Percentiles rank a stretch among this genome's conserved stretches.
Conservation (phyloP, 108 stramenopile species). For the Stephanodiscus minutulus region DNA sequence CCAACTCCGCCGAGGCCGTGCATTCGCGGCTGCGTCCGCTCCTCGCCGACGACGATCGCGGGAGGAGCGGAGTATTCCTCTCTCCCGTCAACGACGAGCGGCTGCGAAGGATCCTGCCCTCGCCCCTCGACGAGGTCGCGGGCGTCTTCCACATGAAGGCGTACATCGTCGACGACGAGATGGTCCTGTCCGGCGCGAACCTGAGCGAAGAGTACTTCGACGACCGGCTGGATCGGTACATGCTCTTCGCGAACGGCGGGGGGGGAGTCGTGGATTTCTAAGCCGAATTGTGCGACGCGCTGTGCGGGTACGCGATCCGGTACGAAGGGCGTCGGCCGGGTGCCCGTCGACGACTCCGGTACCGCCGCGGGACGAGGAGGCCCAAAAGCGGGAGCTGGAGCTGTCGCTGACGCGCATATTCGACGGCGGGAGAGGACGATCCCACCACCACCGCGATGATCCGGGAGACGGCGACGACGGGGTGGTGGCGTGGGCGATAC, state of each 20-base stretch:
- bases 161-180: constrained; percentile 78
- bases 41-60: constrained; percentile 38
- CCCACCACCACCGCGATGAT: no score
- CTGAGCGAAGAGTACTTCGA: constrained; percentile 84
- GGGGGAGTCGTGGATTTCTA: constrained; percentile 82
- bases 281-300: constrained; percentile 56
- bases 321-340: constrained; percentile 28
- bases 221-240: constrained; percentile 82
- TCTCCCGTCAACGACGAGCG: constrained; percentile 62
- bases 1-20: constrained; percentile 36
- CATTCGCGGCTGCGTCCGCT: constrained; percentile 41
- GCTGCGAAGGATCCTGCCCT: constrained; percentile 56
- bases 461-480: constrained; percentile 1
- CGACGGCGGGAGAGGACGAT: constrained; percentile 9
- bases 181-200: constrained; percentile 85
- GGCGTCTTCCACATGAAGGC: constrained; percentile 90
- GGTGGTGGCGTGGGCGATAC: constrained; percentile 61
- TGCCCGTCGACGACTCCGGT: constrained; percentile 3
- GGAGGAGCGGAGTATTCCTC: constrained; percentile 47
- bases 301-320: constrained; percentile 57
- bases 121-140: constrained; percentile 79
- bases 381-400: constrained; percentile 36
- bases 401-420: constrained; percentile 30
- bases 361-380: constrained; percentile 1
- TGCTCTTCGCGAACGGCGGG: constrained; percentile 66